A percentile compares a stretch with the other conserved stretches of the same genome.
These are phyloP conservation scores for Fusarium armeniacum DNA, from an alignment of 2,329 filamentous ascomycete genomes.

Conservation along the genomic window DNA sequence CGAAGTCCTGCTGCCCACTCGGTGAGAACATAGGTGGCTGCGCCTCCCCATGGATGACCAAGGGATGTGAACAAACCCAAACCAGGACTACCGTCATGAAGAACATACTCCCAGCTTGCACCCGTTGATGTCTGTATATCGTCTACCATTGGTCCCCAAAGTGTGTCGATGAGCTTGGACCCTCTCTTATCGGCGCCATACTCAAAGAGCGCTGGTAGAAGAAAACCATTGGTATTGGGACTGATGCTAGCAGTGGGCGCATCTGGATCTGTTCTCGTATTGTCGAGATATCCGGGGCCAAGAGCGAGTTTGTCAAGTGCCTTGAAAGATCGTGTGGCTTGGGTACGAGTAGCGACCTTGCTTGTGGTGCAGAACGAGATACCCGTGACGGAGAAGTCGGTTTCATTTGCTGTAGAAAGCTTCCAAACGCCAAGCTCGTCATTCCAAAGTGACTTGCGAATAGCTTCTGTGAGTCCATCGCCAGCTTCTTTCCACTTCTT, in stretches of 20 bases:
- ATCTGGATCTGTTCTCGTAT: background rate
- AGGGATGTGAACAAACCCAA: constrained; percentile 8
- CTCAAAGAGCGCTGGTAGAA: constrained; percentile 11
- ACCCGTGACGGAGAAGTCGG: constrained; percentile 12
- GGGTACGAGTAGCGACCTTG: constrained; percentile 1
- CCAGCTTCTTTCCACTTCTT: constrained; percentile 6
- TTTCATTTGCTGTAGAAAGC: constrained; percentile 6
- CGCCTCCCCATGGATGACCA: constrained; percentile 15
- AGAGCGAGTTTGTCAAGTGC: constrained; percentile 6
- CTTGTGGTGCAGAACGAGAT: constrained; percentile 16
- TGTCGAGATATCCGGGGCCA: constrained; percentile 16
- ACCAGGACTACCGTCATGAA: constrained; percentile 7
- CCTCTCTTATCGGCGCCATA: background rate
- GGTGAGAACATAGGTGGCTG: constrained; percentile 16
- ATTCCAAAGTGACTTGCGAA: constrained; percentile 19
- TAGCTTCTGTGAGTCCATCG: background rate
- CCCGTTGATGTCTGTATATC: constrained; percentile 10
- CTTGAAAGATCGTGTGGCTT: constrained; percentile 4
- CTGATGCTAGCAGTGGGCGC: constrained; percentile 12
- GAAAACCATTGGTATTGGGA: constrained; percentile 17
- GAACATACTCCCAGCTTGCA: constrained; percentile 18
- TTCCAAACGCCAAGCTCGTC: constrained; percentile 13
- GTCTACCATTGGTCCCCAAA: constrained; percentile 23
- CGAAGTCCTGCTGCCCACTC: constrained; percentile 20
- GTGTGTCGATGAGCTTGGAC: constrained; percentile 5